Base-by-base conservation (phyloP, 495 filamentous ascomycete genomes). In the Chlorociboria aeruginascens region DNA sequence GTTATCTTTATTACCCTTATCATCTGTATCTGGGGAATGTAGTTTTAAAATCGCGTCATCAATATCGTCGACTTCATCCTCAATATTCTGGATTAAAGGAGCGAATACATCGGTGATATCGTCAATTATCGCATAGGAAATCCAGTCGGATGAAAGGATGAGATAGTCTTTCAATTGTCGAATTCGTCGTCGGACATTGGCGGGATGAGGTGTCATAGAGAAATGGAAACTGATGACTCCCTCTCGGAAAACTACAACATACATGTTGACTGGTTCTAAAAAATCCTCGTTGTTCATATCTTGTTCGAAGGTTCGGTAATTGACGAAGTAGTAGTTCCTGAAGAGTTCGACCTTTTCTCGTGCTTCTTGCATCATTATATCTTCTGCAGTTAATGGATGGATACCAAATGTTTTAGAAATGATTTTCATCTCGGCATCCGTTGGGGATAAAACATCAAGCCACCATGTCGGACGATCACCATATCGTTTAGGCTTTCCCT, bases 291-390 rank as follows among this genome's bases (percentile, higher is more conserved):
- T 90, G 54, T 82, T 80, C 51, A 75, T 75, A 58, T 97, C 89
- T 63, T 98, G 92, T 56, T 96, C 93, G 55, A 98, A 98, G 2
- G 88, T 87, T 7, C 92, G 82, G 65, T 96, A 98, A 58, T 95
- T 97, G 65, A 96, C 82, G 60, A 98, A 96, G 61, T 98, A 98
- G 67, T 98, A 98, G 53, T 93, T 83, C 32, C 82, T 77, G 69
- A 98, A 98, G 7, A 98, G 77, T 65, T 98, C 92, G 7, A 98
- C 93, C 66, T 98, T 98, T 58, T 98, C 92, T 8, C 92, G 86
- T 39, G 86, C 82, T 67, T 98, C 92, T 61, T 97, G 86, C 69
- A 94, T 81, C 77, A 95, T 81, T 63, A 98, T 97, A 63, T 98
- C 92, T 61, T 98, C 92, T 16, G 85, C 81, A 0, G 92, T 98